Conservation (phyloP, 768 basidiomycete genomes). For the Tulasnella calospora region DNA sequence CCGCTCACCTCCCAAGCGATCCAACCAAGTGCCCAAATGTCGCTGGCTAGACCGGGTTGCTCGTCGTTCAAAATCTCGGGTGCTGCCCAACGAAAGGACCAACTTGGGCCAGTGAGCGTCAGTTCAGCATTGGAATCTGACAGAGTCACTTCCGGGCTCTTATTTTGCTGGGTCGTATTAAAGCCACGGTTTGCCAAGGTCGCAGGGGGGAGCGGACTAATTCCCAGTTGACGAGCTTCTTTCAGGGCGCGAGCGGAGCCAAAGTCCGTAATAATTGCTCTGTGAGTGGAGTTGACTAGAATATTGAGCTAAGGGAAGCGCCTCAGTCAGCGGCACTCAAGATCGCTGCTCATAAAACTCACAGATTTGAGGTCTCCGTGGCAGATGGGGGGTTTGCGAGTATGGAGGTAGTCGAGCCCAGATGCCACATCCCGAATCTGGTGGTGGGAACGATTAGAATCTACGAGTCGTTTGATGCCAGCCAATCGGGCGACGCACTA, state of each 20-base stretch:
- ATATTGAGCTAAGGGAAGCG: neutral
- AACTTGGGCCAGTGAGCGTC: neutral
- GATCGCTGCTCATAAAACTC: neutral
- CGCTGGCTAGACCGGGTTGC: neutral
- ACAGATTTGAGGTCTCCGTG: slow-evolving; percentile 7
- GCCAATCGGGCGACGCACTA: neutral
- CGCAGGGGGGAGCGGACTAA: neutral
- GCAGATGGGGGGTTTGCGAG: neutral
- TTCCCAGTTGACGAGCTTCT: neutral
- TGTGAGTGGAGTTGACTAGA: neutral
- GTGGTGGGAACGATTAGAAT: too few species aligned
- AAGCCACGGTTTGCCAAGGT: neutral
- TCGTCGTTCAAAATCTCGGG: neutral
- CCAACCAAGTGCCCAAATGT: neutral
- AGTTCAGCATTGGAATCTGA: neutral
- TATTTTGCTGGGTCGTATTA: neutral
- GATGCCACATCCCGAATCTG: neutral
- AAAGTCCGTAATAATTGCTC: neutral
- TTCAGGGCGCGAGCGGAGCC: neutral
- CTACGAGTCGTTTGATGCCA: too few species aligned
- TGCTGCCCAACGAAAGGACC: neutral
- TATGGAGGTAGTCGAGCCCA: neutral
- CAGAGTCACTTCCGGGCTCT: neutral
- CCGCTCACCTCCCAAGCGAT: neutral
- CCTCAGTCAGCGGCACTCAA: neutral